These are phyloP conservation scores for Penicillium sp. DNA, from an alignment of 2,329 filamentous ascomycete species.

Conservation along the genomic window DNA sequence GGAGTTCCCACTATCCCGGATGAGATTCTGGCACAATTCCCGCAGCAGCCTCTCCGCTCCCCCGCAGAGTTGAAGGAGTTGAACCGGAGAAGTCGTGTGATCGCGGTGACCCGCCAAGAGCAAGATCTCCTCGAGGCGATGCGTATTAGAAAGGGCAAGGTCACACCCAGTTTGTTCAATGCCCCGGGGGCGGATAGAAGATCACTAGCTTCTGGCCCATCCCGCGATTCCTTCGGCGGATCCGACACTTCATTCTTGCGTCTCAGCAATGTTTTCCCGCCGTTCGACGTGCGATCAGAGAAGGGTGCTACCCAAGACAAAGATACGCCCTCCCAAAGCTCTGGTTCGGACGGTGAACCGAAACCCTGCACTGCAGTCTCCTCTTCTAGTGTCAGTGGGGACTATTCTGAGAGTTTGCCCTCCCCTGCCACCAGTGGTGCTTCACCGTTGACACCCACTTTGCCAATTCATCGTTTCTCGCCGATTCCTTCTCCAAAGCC, in stretches of 20 bases:
- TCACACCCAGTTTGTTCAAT: conserved; percentile 43
- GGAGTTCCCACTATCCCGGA: conserved; percentile 37
- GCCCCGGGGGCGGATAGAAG: conserved; percentile 24
- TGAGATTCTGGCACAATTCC: conserved; percentile 27
- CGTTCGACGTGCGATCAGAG: conserved; percentile 21
- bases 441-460: conserved; percentile 41
- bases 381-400: conserved; percentile 34
- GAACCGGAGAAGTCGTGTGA: conserved; percentile 46
- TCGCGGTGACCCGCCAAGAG: conserved; percentile 54
- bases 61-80: conserved; percentile 28
- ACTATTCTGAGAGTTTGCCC: conserved; percentile 39
- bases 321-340: conserved; percentile 27
- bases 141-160: conserved; percentile 47
- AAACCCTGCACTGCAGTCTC: conserved; percentile 30
- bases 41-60: conserved; percentile 19
- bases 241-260: conserved; percentile 41
- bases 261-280: conserved; percentile 35
- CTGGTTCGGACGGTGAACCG: conserved; percentile 36
- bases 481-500: conserved; percentile 34
- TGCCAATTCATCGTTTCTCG: conserved; percentile 40
- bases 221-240: conserved; percentile 35
- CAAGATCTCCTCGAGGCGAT: conserved; percentile 52
- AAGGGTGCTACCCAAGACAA: conserved; percentile 31
- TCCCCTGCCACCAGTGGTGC: conserved; percentile 36
- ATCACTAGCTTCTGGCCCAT: conserved; percentile 32